phyloP scores from a whole-genome alignment of 1,284 basidiomycete species.

The Grifola frondosa region DNA sequence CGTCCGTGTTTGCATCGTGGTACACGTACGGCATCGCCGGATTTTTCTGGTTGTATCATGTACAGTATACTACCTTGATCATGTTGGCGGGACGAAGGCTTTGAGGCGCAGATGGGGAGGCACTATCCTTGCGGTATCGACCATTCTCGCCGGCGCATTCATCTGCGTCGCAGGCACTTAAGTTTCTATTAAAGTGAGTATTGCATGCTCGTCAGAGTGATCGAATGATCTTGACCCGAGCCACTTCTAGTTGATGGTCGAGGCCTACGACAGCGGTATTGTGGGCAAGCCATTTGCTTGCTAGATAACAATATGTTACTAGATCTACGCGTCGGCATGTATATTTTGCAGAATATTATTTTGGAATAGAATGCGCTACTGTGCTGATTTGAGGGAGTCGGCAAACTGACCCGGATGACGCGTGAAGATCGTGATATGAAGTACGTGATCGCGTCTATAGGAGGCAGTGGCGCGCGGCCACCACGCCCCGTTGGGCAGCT shows the following conservation, averaged over 20 bases:
- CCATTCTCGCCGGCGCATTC: constrained; percentile 49
- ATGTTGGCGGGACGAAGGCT: constrained; percentile 35
- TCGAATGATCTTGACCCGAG: constrained; percentile 4
- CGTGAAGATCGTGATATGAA: no score
- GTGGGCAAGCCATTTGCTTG: constrained; percentile 56
- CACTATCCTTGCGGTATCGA: constrained; percentile 40
- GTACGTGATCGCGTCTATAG: no score
- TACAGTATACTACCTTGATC: constrained; percentile 43
- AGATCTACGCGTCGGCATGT: no score
- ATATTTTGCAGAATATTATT: background rate
- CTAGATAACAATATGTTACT: no score
- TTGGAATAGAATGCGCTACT: background rate
- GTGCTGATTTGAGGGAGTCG: background rate
- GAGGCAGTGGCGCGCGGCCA: no score
- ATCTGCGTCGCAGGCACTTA: constrained; percentile 56
- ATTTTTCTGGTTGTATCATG: constrained; percentile 56
- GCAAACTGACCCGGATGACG: no score
- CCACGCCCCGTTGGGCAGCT: no score
- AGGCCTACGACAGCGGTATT: constrained; percentile 43
- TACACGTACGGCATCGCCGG: constrained; percentile 58
- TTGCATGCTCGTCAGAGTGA: background rate
- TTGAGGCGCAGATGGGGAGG: constrained; percentile 34
- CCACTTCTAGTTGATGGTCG: constrained; percentile 44
- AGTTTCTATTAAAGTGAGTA: constrained; percentile 47
- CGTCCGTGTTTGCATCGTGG: constrained; percentile 57